A percentile compares a stretch with the other conserved stretches of the same genome.
phyloP scores from a whole-genome alignment of 805 yeast genomes.

The Candida wancherniae region DNA sequence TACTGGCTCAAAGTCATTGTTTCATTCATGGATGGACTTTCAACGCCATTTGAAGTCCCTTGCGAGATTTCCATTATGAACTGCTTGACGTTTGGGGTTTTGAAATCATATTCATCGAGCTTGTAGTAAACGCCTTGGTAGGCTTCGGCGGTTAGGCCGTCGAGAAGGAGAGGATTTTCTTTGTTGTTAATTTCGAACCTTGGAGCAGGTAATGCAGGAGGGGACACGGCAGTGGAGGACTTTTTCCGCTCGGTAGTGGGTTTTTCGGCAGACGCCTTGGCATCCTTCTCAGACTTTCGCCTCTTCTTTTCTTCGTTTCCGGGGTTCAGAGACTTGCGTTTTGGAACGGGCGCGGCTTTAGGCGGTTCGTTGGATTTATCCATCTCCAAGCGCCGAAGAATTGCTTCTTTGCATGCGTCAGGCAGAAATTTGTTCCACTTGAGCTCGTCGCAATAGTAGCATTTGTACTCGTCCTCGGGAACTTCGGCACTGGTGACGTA shows the following conservation, averaged over 20 bases:
- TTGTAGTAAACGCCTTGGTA: slow-evolving; percentile 52
- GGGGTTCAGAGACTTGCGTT: slow-evolving; percentile 17
- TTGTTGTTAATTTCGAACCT: slow-evolving; percentile 25
- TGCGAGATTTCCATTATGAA: slow-evolving; percentile 17
- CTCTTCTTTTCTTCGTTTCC: slow-evolving; percentile 34
- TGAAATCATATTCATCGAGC: slow-evolving; percentile 44
- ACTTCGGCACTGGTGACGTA: slow-evolving; percentile 66
- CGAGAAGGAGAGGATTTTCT: slow-evolving; percentile 40
- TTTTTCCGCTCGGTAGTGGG: slow-evolving; percentile 12
- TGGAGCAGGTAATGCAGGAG: slow-evolving; percentile 3
- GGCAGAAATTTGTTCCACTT: slow-evolving; percentile 44
- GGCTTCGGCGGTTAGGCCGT: slow-evolving; percentile 38
- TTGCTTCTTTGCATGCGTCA: slow-evolving; percentile 25
- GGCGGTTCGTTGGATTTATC: slow-evolving; percentile 22
- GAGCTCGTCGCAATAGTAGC: slow-evolving; percentile 64
- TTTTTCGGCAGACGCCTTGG: slow-evolving; percentile 5
- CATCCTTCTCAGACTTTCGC: slow-evolving; percentile 16
- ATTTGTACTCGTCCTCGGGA: slow-evolving; percentile 72
- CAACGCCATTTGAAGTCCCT: slow-evolving; percentile 2
- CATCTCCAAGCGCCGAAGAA: slow-evolving; percentile 26
- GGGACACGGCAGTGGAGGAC: slow-evolving; percentile 8
- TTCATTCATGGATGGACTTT: slow-evolving; percentile 1
- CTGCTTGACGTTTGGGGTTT: slow-evolving; percentile 29
- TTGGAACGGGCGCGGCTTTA: slow-evolving; percentile 8
- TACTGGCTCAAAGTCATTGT: slow-evolving; percentile 24